Base-by-base conservation (phyloP, 2,329 filamentous ascomycete species). In the Leptographium lundbergii region DNA sequence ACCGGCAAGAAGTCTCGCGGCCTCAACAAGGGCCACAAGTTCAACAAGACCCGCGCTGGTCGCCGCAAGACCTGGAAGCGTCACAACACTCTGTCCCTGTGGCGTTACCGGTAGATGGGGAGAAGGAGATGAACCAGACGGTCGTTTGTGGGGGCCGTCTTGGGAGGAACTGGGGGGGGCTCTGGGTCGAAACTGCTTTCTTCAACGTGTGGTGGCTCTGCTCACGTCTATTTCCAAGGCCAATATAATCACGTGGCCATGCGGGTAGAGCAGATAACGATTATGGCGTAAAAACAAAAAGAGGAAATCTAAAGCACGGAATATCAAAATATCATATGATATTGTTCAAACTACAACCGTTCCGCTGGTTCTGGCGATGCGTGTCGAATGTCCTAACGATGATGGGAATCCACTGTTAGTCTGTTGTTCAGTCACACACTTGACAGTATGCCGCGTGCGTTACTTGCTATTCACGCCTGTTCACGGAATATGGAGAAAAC, bases 11-110 rank as follows among this genome's bases (percentile, higher is more conserved):
- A 95, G 83, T 96, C 90, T 73, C 91, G 94, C 78, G 94, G 95
- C 81, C 88, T 99, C 81, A 94, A 94, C 87, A 96, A 96, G 86
- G 94, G 94, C 71, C 92, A 97, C 81, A 85, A 88, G 74, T 99
- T 89, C 91, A 96, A 92, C 90, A 96, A 99, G 85, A 99, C 94
- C 77, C 83, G 82, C 69, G 89, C 91, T 71, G 94, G 94, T 73
- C 86, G 94, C 78, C 92, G 95, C 84, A 96, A 99, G 91, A 99
- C 92, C 77, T 99, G 94, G 95, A 96, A 96, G 89, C 86, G 89
- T 77, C 91, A 96, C 85, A 99, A 99, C 88, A 99, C 92, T 78
- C 87, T 96, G 76, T 95, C 89, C 72, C 89, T 96, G 77, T 96
- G 92, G 91, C 86, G 91, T 78, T 96, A 96, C 89, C 86, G 91